A percentile compares a stretch with the other conserved stretches of the same genome.
Conservation (phyloP, 2,329 filamentous ascomycete genomes). For the Dryadomyces quercivorus region DNA sequence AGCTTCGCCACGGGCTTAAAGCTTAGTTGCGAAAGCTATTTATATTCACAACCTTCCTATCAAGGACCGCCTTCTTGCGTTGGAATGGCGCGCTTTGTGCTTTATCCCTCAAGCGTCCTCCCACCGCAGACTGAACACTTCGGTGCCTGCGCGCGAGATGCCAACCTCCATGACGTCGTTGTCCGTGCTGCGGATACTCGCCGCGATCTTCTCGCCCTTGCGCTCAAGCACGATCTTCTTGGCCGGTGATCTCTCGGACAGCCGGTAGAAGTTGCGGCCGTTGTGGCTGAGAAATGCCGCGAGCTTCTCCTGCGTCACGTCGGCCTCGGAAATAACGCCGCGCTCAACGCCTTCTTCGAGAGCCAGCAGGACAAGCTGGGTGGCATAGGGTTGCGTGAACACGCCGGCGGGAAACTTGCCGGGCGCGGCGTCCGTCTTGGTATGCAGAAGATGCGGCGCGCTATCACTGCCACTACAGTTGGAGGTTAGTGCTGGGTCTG, state of each 20-base stretch:
- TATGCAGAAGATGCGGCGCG: constrained; percentile 50
- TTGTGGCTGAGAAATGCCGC: constrained; percentile 40
- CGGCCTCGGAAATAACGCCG: constrained; percentile 35
- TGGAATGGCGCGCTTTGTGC: not conserved
- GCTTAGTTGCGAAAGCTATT: too few species aligned
- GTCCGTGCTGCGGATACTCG: constrained; percentile 25
- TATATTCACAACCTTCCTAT: too few species aligned
- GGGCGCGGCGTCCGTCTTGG: constrained; percentile 38
- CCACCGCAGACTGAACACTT: constrained; percentile 30
- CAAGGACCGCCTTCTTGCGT: not conserved
- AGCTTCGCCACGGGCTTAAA: too few species aligned
- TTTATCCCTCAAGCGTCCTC: not conserved
- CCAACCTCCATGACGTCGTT: constrained; percentile 30
- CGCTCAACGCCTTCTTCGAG: constrained; percentile 49
- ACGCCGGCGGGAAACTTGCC: constrained; percentile 58
- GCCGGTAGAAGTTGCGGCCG: constrained; percentile 42
- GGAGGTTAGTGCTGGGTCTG: not conserved
- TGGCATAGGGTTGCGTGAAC: constrained; percentile 64
- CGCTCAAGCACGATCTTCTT: constrained; percentile 25
- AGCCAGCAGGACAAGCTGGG: constrained; percentile 42
- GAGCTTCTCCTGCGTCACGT: constrained; percentile 42
- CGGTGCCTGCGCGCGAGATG: constrained; percentile 26
- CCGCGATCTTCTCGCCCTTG: constrained; percentile 26
- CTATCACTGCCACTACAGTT: constrained; percentile 43
- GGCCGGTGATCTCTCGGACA: constrained; percentile 18